Evolutionary conservation across 495 filamentous ascomycete genomes (phyloP), one percentile per base, ranked within the genome.

Genomic region (Penicillium lagena): DNA sequence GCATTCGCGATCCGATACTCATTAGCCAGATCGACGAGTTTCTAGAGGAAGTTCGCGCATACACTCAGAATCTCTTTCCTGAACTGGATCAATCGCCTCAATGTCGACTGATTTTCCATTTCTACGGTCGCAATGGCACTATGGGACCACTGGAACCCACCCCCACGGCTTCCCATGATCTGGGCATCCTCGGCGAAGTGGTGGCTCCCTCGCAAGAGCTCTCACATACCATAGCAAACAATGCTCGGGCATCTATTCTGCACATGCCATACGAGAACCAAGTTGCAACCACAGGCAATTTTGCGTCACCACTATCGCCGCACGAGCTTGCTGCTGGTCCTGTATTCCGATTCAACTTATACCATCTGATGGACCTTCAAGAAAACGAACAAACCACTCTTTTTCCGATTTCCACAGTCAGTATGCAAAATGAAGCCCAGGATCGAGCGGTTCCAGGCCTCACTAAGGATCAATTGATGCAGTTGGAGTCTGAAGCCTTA

Each of bases 231-330:
- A 46, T 77, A 36, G 62, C 61, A 1, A 52, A 50, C 9, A 60
- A 50, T 7, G 69, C 68, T 0, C 62, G 64, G 28, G 55, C 68
- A 1, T 59, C 49, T 1, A 59, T 37, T n/a, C 42, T 71, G 36
- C 72, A 78, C 45, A 66, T 52, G 6, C 62, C 66, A 9, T 78
- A 76, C 40, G 47, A 55, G 13, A 59, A 59, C 11, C 73, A 76
- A 40, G 62, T 65, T 12, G 71, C 66, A 2, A 75, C 67, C 1
- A 50, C 57, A 0, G 73, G 74, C 0, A 76, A 76, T 43, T 70
- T 76, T 37, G 64, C 62, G 7, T 64, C 64, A 13, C 60, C 61
- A 17, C 51, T 72, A 29, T 58, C 60, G 29, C 60, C 61, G 12
- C 47, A 58, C 8, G 66, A 73, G 12, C 60, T 68, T 22, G 47